phyloP scores from a whole-genome alignment of 306 rosid species.

The Heteromeles arbutifolia region DNA sequence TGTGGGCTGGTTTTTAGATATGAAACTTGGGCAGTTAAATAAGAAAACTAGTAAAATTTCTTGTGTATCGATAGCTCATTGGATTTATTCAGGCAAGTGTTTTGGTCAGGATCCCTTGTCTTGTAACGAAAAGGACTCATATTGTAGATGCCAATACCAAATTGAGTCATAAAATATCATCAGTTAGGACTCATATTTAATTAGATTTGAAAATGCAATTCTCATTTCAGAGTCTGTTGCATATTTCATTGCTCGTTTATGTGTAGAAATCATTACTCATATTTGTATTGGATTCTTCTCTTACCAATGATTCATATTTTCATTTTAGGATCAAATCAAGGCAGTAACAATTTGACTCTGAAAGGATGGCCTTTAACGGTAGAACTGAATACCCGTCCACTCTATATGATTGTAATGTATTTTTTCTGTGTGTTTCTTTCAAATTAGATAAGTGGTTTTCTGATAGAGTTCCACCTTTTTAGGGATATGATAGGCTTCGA shows the following conservation, averaged over 20 bases:
- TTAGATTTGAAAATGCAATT: not conserved
- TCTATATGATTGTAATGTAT: not conserved
- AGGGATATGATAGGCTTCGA: slow-evolving; percentile 54
- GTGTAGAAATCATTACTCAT: not conserved
- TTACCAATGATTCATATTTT: slow-evolving; percentile 19
- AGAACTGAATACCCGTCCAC: slow-evolving; percentile 13
- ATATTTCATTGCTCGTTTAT: not conserved
- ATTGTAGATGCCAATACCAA: too few relatives aligned
- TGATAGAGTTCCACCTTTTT: slow-evolving; percentile 20
- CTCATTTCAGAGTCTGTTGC: not conserved
- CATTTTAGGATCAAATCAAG: slow-evolving; percentile 52
- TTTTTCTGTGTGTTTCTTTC: not conserved
- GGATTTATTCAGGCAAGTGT: not conserved
- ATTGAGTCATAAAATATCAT: not conserved
- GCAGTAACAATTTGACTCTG: slow-evolving; percentile 48
- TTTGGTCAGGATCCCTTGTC: too few relatives aligned
- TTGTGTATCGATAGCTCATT: not conserved
- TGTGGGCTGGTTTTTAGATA: not conserved
- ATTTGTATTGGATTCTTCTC: not conserved
- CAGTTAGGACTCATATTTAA: not conserved
- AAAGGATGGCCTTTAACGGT: slow-evolving; percentile 74
- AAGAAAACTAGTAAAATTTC: not conserved
- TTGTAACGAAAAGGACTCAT: too few relatives aligned
- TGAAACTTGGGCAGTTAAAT: not conserved
- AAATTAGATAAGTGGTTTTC: not conserved